phyloP scores from a whole-genome alignment of 2,329 filamentous ascomycete genomes.

The Penicillium janthinellum region DNA sequence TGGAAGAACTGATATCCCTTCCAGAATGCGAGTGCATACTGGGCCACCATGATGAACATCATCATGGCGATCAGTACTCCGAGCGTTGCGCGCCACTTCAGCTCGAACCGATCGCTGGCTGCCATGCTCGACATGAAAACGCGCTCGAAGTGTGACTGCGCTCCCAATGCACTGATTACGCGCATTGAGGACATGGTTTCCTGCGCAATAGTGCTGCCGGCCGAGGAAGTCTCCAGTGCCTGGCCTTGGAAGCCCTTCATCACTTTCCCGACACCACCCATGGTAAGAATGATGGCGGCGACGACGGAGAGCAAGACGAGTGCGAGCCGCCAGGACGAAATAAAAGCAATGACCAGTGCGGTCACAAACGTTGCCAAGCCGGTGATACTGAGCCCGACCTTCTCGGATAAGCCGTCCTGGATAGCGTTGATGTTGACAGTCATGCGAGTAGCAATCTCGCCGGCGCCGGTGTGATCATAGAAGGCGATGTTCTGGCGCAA shows the following conservation, averaged over 20 bases:
- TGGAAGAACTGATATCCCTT: background rate
- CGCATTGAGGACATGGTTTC: background rate
- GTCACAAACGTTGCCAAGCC: background rate
- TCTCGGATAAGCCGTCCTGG: background rate
- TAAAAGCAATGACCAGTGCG: background rate
- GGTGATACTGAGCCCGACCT: background rate
- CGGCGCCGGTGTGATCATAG: background rate
- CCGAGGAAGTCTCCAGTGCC: background rate
- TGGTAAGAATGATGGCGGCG: background rate
- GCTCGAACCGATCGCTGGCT: background rate
- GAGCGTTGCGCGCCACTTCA: background rate
- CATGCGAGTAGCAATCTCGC: background rate
- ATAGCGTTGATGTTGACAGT: background rate
- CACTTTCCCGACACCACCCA: background rate
- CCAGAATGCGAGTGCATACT: background rate
- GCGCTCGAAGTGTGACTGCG: background rate
- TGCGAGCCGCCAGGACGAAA: background rate
- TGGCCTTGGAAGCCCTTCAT: background rate
- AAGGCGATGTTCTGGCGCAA: background rate
- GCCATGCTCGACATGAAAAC: background rate
- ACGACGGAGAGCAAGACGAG: background rate
- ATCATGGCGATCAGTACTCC: background rate
- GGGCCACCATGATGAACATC: background rate
- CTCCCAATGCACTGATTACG: background rate
- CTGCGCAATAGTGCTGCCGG: background rate